Evolutionary conservation across 345 rosid genomes (phyloP), one percentile per base, ranked within the genome.

Genomic region (Camelina sativa): DNA sequence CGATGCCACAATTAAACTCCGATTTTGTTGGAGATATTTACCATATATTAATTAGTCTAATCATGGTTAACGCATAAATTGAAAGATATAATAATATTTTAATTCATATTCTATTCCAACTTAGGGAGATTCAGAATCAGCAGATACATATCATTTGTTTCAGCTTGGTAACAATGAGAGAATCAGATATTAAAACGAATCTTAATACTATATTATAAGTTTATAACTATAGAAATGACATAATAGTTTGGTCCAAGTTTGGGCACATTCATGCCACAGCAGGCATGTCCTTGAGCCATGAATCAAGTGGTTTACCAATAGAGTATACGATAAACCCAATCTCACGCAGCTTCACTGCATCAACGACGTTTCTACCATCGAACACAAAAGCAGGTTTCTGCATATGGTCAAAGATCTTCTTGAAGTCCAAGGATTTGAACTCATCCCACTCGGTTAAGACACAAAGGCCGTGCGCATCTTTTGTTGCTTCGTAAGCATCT

Each of bases 261-360:
- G 30, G 41, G 11, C 63, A 25, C 7, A 60, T 77, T 77, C 71
- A 77, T 53, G 65, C 81, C 23, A 67, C 78, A 12, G 74, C 72
- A 43, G 81, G 78, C 55, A 73, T 78, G 74, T 78, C 52, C 60
- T 62, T 78, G 53, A 67, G 65, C 81, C 81, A 78, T 62, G 65
- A 53, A 73, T 78, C 78, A 54, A 78, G 74, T 12, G 81, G 78
- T 60, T 81, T 81, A 32, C 84, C 82, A 22, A 86, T 86, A 4
- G 88, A 80, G 63, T 88, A 92, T 8, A 90, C 98, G 8, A 90
- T 84, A 71, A 92, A 92, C 0, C 98, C 96, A 37, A 90, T 87
- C 81, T 84, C 76, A 80, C 96, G 87, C 84, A 92, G 81, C 82
- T 79, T 76, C 28, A 65, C 85, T 3, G 37, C 85, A 41, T 88